These are phyloP conservation scores for Trichaptum fuscoviolaceum DNA, from an alignment of 768 basidiomycete genomes.

Conservation along the genomic window DNA sequence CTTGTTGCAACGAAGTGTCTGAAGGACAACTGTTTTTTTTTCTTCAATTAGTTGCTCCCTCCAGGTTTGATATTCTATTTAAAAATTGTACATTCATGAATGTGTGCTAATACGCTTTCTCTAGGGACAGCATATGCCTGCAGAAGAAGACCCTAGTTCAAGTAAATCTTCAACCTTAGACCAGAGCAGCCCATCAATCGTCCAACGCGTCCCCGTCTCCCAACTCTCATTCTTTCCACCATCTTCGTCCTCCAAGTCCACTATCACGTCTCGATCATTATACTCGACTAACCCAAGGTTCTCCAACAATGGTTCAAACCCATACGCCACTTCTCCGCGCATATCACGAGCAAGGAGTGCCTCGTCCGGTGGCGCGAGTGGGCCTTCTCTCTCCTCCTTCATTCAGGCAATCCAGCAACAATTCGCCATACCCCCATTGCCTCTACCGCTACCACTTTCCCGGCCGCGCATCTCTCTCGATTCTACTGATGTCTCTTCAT, in stretches of 20 bases:
- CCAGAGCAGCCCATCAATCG: conserved; percentile 20
- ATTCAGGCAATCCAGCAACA: neutral
- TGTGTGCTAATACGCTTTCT: no score
- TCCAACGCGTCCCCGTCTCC: conserved; percentile 44
- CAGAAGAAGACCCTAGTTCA: conserved; percentile 12
- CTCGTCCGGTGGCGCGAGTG: conserved; percentile 12
- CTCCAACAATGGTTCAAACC: conserved; percentile 5
- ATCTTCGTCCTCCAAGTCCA: conserved; percentile 22
- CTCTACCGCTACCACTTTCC: neutral
- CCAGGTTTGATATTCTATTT: no score
- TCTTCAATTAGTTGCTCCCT: no score
- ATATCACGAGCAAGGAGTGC: conserved; percentile 9
- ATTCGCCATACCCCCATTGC: neutral
- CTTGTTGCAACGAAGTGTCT: no score
- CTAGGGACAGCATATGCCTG: conserved; percentile 9
- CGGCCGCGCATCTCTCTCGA: neutral
- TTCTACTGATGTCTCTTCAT: neutral
- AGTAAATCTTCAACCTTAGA: conserved; percentile 11
- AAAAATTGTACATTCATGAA: no score
- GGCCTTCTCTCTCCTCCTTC: conserved; percentile 15
- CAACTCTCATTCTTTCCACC: conserved; percentile 55
- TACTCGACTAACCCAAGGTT: neutral
- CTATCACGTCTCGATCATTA: conserved; percentile 15
- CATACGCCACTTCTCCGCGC: conserved; percentile 11
- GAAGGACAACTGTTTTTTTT: no score